These are phyloP conservation scores for Candida sanyaensis DNA, from an alignment of 1,139 yeast genomes.

Conservation along the genomic window DNA sequence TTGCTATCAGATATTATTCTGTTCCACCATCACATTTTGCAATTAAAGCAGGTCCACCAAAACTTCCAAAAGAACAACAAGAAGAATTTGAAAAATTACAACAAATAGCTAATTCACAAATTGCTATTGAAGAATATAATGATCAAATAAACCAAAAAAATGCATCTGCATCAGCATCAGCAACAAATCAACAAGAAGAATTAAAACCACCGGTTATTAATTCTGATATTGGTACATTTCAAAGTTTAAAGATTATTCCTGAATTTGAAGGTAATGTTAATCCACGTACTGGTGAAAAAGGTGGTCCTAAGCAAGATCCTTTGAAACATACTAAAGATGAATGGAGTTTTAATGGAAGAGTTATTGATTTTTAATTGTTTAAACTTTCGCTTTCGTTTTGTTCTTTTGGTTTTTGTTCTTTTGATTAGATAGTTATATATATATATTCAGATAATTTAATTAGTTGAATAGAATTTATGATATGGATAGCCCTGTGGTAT, in stretches of 20 bases:
- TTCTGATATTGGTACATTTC: slow-evolving; percentile 65
- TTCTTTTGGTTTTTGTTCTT: neutral
- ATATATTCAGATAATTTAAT: neutral
- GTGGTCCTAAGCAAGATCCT: slow-evolving; percentile 99
- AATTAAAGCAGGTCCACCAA: slow-evolving; percentile 73
- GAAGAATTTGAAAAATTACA: slow-evolving; percentile 89
- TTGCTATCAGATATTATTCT: slow-evolving; percentile 2
- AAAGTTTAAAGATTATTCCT: slow-evolving; percentile 75
- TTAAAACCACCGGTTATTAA: slow-evolving; percentile 26
- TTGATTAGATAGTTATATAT: neutral
- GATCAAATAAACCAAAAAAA: slow-evolving; percentile 34
- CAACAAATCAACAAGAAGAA: slow-evolving; percentile 16
- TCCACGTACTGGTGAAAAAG: slow-evolving; percentile 92
- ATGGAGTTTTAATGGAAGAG: slow-evolving; percentile 94
- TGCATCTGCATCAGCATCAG: slow-evolving; percentile 11
- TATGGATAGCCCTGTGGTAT: too few relatives aligned
- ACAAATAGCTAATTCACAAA: slow-evolving; percentile 76
- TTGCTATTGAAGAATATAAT: slow-evolving; percentile 77
- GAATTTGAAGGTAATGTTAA: slow-evolving; percentile 95
- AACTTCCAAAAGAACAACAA: slow-evolving; percentile 82
- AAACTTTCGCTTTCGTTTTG: neutral
- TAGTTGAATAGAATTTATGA: too few relatives aligned
- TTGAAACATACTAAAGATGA: slow-evolving; percentile 73
- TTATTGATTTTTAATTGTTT: slow-evolving; percentile 75
- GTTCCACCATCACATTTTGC: slow-evolving; percentile 26